Evolutionary conservation across 148 eudicot species (phyloP), one percentile per base, ranked within the genome.

Genomic region (Diospyros lotus): DNA sequence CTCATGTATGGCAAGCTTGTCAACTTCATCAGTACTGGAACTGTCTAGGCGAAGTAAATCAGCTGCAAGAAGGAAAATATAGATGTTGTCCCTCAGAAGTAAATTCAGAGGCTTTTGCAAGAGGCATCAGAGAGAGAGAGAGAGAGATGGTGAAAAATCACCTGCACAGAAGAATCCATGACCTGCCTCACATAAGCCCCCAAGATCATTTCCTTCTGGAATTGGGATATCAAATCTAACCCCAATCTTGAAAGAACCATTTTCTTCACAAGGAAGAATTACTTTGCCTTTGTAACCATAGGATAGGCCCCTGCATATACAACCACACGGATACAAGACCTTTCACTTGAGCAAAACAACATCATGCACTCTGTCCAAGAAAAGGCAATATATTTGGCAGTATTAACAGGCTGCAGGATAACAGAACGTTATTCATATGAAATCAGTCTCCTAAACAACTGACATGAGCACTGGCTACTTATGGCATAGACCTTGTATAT

Each of bases 111-210:
- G 28, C 28, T 28, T 28, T 28, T 28, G 28, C 28, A 28, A 28
- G 28, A 28, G 28, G 28, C 28, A 28, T 28, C 28, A 28, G 0
- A 28, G 28, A 28, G 28, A 28, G 28, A 28, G 28, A 28, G 28
- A 28, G 28, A 28, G 28, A 28, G 28, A 28, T 28, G 28, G 28
- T 69, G 65, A 77, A 59, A 42, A 55, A 40, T 76, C 87, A 90
- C 97, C 92, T 45, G 80, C 82, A 83, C 97, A 92, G 78, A 88
- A 88, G 85, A 85, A 92, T 39, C 97, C 97, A 83, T 88, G 89
- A 69, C 80, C 89, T 40, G 59, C 58, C 64, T 86, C 93, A 81
- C 94, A 92, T 17, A 83, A 66, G 60, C 87, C 85, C 11, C 89
- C 93, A 42, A 92, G 85, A 78, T 90, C 91, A 73, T 85, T 87